Percentiles rank a stretch among this genome's conserved stretches.
These are phyloP conservation scores for Amanita thiersii DNA, from an alignment of 768 basidiomycete species.

Conservation along the genomic window DNA sequence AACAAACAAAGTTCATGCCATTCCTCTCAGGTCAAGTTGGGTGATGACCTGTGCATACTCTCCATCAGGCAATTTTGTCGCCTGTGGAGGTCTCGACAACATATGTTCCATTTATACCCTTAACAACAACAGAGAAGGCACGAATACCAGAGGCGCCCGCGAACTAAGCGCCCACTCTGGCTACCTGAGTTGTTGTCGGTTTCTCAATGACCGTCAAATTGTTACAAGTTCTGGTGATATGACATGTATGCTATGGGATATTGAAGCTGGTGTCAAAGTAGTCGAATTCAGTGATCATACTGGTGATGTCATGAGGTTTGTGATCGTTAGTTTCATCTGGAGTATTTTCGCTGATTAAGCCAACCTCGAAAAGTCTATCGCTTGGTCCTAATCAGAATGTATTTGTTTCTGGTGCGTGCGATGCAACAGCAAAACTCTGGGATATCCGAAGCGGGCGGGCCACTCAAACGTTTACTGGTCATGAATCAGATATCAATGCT, in stretches of 20 bases:
- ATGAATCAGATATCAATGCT: constrained; percentile 98
- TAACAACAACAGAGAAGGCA: constrained; percentile 64
- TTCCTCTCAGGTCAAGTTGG: constrained; percentile 96
- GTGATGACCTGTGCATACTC: constrained; percentile 99
- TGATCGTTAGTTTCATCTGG: constrained; percentile 7
- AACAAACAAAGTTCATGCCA: constrained; percentile 99
- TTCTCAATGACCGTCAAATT: constrained; percentile 98
- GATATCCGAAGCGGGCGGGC: constrained; percentile 97
- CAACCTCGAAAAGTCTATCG: constrained; percentile 56
- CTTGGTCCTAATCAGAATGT: constrained; percentile 89
- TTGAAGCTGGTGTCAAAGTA: constrained; percentile 95
- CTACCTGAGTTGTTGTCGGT: constrained; percentile 96
- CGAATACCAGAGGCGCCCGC: constrained; percentile 79
- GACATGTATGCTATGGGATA: constrained; percentile 99
- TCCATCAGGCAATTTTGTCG: constrained; percentile 94
- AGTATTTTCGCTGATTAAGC: constrained; percentile 12
- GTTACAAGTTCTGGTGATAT: constrained; percentile 97
- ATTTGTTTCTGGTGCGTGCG: constrained; percentile 99
- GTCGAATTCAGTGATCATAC: constrained; percentile 99
- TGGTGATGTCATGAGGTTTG: constrained; percentile 98
- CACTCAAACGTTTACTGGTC: constrained; percentile 96
- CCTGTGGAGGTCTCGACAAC: constrained; percentile 98
- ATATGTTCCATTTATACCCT: constrained; percentile 98
- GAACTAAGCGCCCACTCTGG: constrained; percentile 97
- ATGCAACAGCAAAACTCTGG: constrained; percentile 98